Conservation (phyloP, 2,329 filamentous ascomycete species). For the Trichoderma gracile region DNA sequence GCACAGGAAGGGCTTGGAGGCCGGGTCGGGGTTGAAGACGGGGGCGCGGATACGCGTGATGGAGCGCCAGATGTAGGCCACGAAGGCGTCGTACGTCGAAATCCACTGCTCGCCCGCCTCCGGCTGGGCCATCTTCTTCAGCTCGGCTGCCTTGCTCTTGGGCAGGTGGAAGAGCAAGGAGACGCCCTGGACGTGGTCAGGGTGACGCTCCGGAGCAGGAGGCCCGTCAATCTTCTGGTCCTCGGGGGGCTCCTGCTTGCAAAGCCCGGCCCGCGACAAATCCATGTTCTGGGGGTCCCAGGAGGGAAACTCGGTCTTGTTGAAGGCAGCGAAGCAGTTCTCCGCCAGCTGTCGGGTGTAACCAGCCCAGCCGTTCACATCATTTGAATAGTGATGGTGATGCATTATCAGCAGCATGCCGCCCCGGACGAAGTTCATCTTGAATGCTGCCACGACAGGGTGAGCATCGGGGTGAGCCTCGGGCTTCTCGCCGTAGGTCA, state of each 20-base stretch:
- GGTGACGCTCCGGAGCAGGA: neutral
- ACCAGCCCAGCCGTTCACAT: constrained; percentile 13
- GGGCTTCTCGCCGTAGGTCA: constrained; percentile 17
- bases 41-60: neutral
- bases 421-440: constrained; percentile 5
- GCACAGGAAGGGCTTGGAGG: neutral
- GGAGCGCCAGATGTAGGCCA: constrained; percentile 14
- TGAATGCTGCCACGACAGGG: neutral
- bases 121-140: constrained; percentile 12
- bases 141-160: constrained; percentile 8
- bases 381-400: constrained; percentile 4
- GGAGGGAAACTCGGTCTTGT: neutral
- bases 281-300: constrained; percentile 11
- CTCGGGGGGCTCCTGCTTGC: neutral
- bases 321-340: constrained; percentile 5
- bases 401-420: constrained; percentile 6
- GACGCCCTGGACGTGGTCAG: neutral
- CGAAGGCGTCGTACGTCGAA: constrained; percentile 17
- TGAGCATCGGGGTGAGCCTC: neutral
- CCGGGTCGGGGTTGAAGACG: neutral
- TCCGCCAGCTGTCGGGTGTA: constrained; percentile 8
- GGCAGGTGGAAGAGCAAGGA: constrained; percentile 2
- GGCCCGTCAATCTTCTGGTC: constrained; percentile 5
- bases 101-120: constrained; percentile 7
- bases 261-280: neutral